Evolutionary conservation across 176 grass and related monocot genomes (phyloP).

Genomic region (Aegilops sharonensis): DNA sequence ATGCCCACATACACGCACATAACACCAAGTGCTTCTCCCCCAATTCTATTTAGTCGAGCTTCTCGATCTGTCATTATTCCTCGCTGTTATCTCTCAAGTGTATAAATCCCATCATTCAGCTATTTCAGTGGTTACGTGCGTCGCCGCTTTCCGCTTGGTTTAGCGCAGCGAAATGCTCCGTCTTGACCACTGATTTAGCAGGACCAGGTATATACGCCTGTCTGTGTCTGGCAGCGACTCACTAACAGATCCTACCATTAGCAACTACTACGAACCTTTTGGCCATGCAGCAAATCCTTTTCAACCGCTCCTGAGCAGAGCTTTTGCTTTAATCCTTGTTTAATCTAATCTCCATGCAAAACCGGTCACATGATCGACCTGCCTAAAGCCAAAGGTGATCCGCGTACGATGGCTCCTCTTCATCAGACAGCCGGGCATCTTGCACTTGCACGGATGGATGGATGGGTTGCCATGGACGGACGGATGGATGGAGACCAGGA

Average conservation of each 20-base stretch:
- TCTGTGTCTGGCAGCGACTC: neutral
- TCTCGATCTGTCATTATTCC: too few relatives aligned
- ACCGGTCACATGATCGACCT: slow-evolving; percentile 31
- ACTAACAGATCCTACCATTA: slow-evolving; percentile 40
- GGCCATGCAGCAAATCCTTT: neutral
- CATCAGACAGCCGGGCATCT: neutral
- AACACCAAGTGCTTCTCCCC: too few relatives aligned
- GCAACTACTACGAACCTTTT: neutral
- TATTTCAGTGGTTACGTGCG: too few relatives aligned
- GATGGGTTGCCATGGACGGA: too few relatives aligned
- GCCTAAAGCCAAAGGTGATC: slow-evolving; percentile 22
- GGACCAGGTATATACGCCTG: neutral
- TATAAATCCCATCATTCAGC: too few relatives aligned
- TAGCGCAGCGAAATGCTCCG: neutral
- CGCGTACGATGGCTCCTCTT: neutral
- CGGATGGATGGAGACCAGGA: neutral
- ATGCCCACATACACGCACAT: too few relatives aligned
- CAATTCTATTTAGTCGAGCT: too few relatives aligned
- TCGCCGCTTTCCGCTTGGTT: too few relatives aligned
- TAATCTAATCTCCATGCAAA: neutral
- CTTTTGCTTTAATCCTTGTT: neutral
- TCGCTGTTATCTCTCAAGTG: too few relatives aligned
- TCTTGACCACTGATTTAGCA: neutral
- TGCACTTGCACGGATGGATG: neutral
- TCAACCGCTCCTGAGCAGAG: neutral